Conservation (phyloP, 305 asterid species). For the Solanum chacoense region DNA sequence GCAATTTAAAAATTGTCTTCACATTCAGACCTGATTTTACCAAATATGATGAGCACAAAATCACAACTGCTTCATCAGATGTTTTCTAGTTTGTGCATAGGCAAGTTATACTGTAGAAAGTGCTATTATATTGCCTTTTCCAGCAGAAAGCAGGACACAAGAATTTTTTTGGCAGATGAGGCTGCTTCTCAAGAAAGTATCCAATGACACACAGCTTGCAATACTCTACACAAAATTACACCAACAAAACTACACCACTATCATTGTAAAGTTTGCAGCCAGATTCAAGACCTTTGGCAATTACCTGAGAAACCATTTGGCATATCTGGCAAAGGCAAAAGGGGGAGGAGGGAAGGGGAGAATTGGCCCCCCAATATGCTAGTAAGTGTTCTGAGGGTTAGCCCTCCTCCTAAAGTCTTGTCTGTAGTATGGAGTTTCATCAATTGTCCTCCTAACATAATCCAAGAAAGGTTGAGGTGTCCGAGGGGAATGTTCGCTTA, state of each 20-base stretch:
- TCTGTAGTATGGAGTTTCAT: constrained; percentile 84
- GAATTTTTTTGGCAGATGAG: neutral
- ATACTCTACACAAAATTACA: neutral
- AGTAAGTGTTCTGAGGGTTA: constrained; percentile 68
- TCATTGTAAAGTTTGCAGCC: neutral
- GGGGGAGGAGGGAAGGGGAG: neutral
- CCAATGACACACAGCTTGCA: neutral
- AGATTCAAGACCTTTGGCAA: neutral
- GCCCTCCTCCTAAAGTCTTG: constrained; percentile 70
- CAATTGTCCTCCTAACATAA: constrained; percentile 72
- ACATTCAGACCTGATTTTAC: neutral
- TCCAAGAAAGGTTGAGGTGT: constrained; percentile 90
- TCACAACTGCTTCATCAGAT: neutral
- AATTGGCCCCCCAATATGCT: constrained; percentile 9
- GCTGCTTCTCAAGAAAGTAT: neutral
- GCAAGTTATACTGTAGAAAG: neutral
- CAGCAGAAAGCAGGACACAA: neutral
- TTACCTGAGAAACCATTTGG: neutral
- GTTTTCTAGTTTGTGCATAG: neutral
- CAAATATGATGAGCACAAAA: neutral
- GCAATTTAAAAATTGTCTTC: neutral
- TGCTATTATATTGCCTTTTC: neutral
- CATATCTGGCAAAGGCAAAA: neutral
- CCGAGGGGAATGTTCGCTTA: constrained; percentile 58
- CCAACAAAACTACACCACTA: neutral